Conservation (phyloP, 331 rosid genomes). For the Malus hybrid region DNA sequence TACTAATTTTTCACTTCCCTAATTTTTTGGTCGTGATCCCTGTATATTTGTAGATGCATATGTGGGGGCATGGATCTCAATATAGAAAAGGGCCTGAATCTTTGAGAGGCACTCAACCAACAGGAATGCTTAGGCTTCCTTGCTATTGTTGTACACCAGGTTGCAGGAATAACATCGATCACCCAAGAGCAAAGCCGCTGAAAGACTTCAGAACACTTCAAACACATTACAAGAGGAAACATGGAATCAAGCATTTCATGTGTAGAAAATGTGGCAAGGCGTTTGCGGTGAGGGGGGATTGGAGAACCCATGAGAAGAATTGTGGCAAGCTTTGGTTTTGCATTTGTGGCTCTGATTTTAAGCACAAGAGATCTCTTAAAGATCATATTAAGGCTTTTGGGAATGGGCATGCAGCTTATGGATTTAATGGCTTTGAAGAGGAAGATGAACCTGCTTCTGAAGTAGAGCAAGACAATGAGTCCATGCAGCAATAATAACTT, state of each 20-base stretch:
- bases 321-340: conserved; percentile 94
- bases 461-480: conserved; percentile 75
- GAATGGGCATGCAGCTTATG: conserved; percentile 71
- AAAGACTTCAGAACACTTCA: conserved; percentile 87
- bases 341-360: conserved; percentile 85
- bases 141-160: conserved; percentile 86
- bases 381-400: conserved; percentile 94
- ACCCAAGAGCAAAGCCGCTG: conserved; percentile 74
- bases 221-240: conserved; percentile 91
- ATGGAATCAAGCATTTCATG: conserved; percentile 86
- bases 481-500: conserved; percentile 22
- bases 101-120: conserved; percentile 79
- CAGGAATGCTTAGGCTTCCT: conserved; percentile 86
- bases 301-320: conserved; percentile 92
- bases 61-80: conserved; percentile 99
- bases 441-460: conserved; percentile 90
- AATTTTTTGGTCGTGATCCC: not conserved
- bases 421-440: conserved; percentile 62
- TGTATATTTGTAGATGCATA: conserved; percentile 56
- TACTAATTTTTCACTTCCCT: not conserved
- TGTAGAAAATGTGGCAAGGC: conserved; percentile 88
- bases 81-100: conserved; percentile 93
- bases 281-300: conserved; percentile 83
- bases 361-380: conserved; percentile 85
- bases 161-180: conserved; percentile 87